A percentile compares a stretch with the other conserved stretches of the same genome.
Evolutionary conservation across 495 filamentous ascomycete genomes (phyloP).

Genomic region (Poronia punctata): DNA sequence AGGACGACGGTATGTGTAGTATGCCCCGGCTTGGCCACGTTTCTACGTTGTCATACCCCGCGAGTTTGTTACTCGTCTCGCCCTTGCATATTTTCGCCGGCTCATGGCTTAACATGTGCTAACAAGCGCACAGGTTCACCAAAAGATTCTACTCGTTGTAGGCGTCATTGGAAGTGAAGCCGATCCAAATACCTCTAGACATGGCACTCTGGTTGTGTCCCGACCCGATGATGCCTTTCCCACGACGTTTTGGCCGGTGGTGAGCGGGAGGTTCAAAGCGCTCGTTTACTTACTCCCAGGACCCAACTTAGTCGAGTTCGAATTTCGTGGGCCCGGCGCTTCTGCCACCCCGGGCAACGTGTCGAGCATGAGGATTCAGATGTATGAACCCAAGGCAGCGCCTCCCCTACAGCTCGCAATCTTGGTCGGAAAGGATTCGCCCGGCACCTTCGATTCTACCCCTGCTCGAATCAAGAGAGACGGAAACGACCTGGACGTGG

Average conservation of each 20-base stretch:
- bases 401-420: slow-evolving; percentile 84
- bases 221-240: slow-evolving; percentile 83
- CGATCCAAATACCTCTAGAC: slow-evolving; percentile 57
- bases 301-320: slow-evolving; percentile 76
- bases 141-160: slow-evolving; percentile 76
- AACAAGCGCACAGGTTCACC: slow-evolving; percentile 58
- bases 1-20: slow-evolving; percentile 64
- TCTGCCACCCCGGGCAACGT: slow-evolving; percentile 62
- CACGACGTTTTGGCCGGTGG: slow-evolving; percentile 73
- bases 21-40: background rate
- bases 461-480: slow-evolving; percentile 68
- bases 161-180: slow-evolving; percentile 71
- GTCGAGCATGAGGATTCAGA: slow-evolving; percentile 72
- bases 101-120: too few species aligned
- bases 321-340: slow-evolving; percentile 69
- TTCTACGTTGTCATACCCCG: slow-evolving; percentile 1
- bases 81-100: too few species aligned
- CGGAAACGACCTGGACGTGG: slow-evolving; percentile 71
- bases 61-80: too few species aligned
- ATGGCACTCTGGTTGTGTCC: slow-evolving; percentile 71
- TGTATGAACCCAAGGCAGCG: slow-evolving; percentile 65
- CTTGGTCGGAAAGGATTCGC: slow-evolving; percentile 78
- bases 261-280: slow-evolving; percentile 80
- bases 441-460: slow-evolving; percentile 75
- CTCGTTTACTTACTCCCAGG: slow-evolving; percentile 81